Base-by-base conservation (phyloP, 148 eudicot species). In the Fagopyrum homotropicum region DNA sequence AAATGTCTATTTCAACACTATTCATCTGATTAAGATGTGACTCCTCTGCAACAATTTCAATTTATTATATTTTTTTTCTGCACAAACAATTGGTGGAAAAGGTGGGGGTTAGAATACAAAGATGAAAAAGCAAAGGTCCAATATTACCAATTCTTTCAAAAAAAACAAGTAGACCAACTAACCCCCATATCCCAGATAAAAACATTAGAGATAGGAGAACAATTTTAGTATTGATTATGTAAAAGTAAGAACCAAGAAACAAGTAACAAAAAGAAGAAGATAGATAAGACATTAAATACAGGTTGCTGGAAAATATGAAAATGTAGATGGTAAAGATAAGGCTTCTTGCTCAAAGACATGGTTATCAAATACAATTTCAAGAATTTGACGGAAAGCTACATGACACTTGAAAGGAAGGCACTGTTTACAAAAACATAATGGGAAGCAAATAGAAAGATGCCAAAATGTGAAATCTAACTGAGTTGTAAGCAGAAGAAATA, bases 351-450 rank as follows among this genome's bases (percentile, higher is more conserved):
- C 47, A 14, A 14, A 40, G 10, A 70, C 1, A 16, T 19, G 29
- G 22, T 19, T 47, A 45, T 70, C 30, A n/a, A 19, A 6, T 55
- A 16, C 7, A 70, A 19, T 15, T 45, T 26, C 73, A 70, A 70
- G 26, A 26, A 70, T 45, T 45, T 70, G 9, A 2, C 49, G 45
- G 49, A 45, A 70, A 70, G 73, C 15, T 45, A 45, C 22, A 16
- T 70, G 45, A 44, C 48, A 70, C 40, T 17, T 7, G 0, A 70
- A 70, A 26, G 73, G 7, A 70, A 70, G 29, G 7, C 12, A 7
- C 30, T 15, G 22, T 44, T 15, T 43, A 4, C 14, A 8, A 74
- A 78, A 77, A 35, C 77, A 75, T 76, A 69, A 52, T 61, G 50
- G 73, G 80, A 77, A 63, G 73, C 64, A 69, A 61, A 22, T 12